Conservation (phyloP, 2,329 filamentous ascomycete species). For the Colletotrichum aenigma region DNA sequence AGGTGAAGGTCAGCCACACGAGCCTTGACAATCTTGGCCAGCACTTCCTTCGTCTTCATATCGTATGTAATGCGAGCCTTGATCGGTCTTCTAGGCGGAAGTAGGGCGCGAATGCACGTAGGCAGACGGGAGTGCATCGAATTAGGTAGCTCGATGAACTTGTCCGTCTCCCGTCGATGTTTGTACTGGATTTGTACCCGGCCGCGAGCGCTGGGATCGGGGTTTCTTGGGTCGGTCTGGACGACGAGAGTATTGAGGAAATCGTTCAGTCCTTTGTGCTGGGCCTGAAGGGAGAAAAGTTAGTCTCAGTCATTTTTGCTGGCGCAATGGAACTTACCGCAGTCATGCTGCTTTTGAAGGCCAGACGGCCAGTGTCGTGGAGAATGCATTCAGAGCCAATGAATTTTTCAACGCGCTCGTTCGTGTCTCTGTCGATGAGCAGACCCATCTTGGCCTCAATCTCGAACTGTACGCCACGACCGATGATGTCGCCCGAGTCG, state of each 20-base stretch:
- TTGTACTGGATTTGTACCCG: slow-evolving; percentile 76
- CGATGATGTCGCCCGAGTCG: slow-evolving; percentile 67
- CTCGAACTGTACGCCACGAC: slow-evolving; percentile 77
- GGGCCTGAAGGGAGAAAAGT: slow-evolving; percentile 53
- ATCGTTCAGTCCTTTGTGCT: slow-evolving; percentile 84
- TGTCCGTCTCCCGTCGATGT: slow-evolving; percentile 83
- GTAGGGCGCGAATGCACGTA: slow-evolving; percentile 64
- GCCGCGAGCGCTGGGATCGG: slow-evolving; percentile 40
- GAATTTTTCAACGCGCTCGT: slow-evolving; percentile 70
- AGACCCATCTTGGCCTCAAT: slow-evolving; percentile 93
- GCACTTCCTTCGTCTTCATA: slow-evolving; percentile 69
- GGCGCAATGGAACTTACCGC: slow-evolving; percentile 60
- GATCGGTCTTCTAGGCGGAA: slow-evolving; percentile 59
- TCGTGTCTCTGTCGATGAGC: slow-evolving; percentile 74
- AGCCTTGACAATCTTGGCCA: slow-evolving; percentile 89
- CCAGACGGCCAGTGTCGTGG: slow-evolving; percentile 61
- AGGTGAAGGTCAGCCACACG: slow-evolving; percentile 90
- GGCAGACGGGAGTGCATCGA: slow-evolving; percentile 65
- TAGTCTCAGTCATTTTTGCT: neutral
- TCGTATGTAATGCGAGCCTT: slow-evolving; percentile 80
- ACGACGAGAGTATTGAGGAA: slow-evolving; percentile 77
- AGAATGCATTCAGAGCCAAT: slow-evolving; percentile 76
- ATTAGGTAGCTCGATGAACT: slow-evolving; percentile 77
- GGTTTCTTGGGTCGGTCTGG: slow-evolving; percentile 60
- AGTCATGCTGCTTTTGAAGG: slow-evolving; percentile 90